A percentile compares a stretch with the other conserved stretches of the same genome.
These are phyloP conservation scores for Filobasidium uniguttulatum DNA, from an alignment of 1,284 basidiomycete species.

Conservation along the genomic window DNA sequence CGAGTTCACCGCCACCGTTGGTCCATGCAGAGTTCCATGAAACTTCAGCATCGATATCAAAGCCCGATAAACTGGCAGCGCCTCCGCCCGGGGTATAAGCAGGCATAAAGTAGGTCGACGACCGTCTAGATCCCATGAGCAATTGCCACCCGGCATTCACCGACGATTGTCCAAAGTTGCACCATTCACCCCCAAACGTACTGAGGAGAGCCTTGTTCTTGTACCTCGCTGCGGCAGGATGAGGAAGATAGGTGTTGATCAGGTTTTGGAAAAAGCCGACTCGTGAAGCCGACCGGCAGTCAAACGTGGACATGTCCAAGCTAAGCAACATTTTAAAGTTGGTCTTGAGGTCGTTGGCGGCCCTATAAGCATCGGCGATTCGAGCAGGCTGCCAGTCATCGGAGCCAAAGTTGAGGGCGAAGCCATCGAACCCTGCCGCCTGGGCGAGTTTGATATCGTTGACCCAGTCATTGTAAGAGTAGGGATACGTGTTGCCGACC, in stretches of 20 bases:
- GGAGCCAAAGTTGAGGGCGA: slow-evolving; percentile 25
- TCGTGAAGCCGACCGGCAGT: slow-evolving; percentile 17
- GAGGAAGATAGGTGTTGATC: slow-evolving; percentile 18
- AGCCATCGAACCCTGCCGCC: slow-evolving; percentile 33
- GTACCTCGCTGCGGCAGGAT: slow-evolving; percentile 20
- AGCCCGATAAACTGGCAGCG: slow-evolving; percentile 1
- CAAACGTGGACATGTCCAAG: slow-evolving; percentile 22
- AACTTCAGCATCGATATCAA: slow-evolving; percentile 18
- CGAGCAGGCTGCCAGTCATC: slow-evolving; percentile 24
- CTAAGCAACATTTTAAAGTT: slow-evolving; percentile 19
- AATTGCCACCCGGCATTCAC: slow-evolving; percentile 17
- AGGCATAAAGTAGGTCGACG: slow-evolving; percentile 18
- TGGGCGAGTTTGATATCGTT: slow-evolving; percentile 33
- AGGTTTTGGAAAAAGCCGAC: slow-evolving; percentile 18
- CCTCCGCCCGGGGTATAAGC: slow-evolving; percentile 15
- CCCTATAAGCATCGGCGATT: slow-evolving; percentile 22
- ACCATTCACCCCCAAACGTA: slow-evolving; percentile 22
- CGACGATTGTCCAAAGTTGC: slow-evolving; percentile 18
- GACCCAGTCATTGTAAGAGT: slow-evolving; percentile 29
- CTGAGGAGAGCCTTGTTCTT: slow-evolving; percentile 18
- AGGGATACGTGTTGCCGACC: slow-evolving; percentile 36
- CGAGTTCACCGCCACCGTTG: slow-evolving; percentile 14
- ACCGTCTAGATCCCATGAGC: slow-evolving; percentile 3
- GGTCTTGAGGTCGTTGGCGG: slow-evolving; percentile 12
- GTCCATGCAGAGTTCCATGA: slow-evolving; percentile 22